Conservation (phyloP, 2,329 filamentous ascomycete genomes). For the Clonostachys byssicola region DNA sequence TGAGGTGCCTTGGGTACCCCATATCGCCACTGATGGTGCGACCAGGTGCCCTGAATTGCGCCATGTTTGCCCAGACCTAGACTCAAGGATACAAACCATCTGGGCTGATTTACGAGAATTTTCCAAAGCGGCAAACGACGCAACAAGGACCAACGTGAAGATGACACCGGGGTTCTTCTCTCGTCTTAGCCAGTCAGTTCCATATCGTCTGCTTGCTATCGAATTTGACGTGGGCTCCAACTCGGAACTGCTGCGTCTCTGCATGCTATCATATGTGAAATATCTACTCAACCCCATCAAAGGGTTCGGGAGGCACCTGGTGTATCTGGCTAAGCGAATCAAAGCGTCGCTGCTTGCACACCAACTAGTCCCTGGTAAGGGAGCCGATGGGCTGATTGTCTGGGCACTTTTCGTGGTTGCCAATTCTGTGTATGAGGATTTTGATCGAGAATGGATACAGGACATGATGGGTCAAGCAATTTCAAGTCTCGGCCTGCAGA, state of each 20-base stretch:
- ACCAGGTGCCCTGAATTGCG: slow-evolving; percentile 4
- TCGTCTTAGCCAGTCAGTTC: slow-evolving; percentile 10
- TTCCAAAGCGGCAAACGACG: slow-evolving; percentile 11
- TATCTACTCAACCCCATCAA: slow-evolving; percentile 7
- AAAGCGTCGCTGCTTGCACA: not conserved
- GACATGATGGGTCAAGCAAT: no score
- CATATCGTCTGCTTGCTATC: slow-evolving; percentile 12
- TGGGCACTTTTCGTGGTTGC: no score
- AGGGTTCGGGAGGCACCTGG: slow-evolving; percentile 3
- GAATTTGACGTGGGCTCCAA: slow-evolving; percentile 5
- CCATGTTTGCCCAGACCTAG: slow-evolving; percentile 3
- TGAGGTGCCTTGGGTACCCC: slow-evolving; percentile 6
- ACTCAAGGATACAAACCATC: slow-evolving; percentile 10
- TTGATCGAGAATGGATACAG: no score
- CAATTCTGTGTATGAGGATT: no score
- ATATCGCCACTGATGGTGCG: slow-evolving; percentile 1
- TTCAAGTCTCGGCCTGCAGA: no score
- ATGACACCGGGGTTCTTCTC: slow-evolving; percentile 9
- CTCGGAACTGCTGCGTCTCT: slow-evolving; percentile 7
- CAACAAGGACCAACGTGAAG: slow-evolving; percentile 9
- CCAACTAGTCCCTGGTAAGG: no score
- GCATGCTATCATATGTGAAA: slow-evolving; percentile 15
- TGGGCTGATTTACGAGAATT: slow-evolving; percentile 15
- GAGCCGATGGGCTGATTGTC: no score
- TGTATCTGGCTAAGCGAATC: not conserved